Percentiles rank a stretch among this genome's conserved stretches.
Conservation (phyloP, 768 basidiomycete genomes). For the Termitomyces sp. region DNA sequence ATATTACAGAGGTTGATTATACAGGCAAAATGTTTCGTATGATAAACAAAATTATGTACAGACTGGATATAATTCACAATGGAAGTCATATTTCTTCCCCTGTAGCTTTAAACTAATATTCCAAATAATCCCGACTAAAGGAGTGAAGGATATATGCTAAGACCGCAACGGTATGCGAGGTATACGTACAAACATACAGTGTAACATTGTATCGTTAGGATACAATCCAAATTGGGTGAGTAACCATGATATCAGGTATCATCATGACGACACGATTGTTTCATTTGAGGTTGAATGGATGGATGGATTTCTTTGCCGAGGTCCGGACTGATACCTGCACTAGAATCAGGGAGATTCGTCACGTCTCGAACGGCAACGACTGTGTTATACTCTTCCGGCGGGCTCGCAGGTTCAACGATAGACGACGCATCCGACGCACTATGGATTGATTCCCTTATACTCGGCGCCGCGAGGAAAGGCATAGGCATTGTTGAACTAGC, state of each 20-base stretch:
- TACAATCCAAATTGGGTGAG: neutral
- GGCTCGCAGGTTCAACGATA: constrained; percentile 53
- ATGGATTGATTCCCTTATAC: constrained; percentile 35
- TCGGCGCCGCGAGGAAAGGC: constrained; percentile 19
- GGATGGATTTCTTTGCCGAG: constrained; percentile 11
- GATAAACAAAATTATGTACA: neutral
- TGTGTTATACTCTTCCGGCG: constrained; percentile 33
- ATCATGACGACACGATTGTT: neutral
- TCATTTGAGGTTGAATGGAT: neutral
- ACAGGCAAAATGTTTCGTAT: neutral
- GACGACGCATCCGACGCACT: constrained; percentile 58
- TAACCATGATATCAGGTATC: neutral
- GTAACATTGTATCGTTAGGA: neutral
- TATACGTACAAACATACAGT: neutral
- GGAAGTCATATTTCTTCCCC: neutral
- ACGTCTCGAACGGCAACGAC: constrained; percentile 24
- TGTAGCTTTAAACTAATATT: neutral
- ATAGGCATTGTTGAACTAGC: constrained; percentile 22
- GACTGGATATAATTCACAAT: neutral
- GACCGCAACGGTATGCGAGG: neutral
- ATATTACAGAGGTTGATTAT: neutral
- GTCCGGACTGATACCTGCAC: constrained; percentile 10
- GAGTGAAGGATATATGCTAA: too few species aligned
- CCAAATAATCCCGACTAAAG: neutral
- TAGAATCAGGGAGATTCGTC: constrained; percentile 22